Evolutionary conservation across 2,329 filamentous ascomycete genomes (phyloP), one percentile per base, ranked within the genome.

Genomic region (Lizonia empirigonia): DNA sequence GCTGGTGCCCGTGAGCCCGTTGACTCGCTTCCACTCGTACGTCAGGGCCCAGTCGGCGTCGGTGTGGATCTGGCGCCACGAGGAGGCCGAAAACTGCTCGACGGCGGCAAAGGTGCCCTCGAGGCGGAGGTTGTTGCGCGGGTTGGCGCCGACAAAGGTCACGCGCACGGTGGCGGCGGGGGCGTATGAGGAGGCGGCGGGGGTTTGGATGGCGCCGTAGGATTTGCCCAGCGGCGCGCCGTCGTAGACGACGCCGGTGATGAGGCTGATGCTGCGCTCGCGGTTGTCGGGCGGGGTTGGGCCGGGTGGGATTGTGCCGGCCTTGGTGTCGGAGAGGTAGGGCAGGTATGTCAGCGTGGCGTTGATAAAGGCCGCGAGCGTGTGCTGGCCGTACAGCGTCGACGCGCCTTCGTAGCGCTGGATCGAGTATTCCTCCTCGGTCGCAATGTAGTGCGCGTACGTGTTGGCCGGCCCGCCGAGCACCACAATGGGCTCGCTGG

Each of bases 351-450:
- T 82, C n/a, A 91, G 78, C 0, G 90, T 92, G 34, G 93, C 79
- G 71, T 95, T 92, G 76, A 97, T 89, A 76, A 94, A 94, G 1
- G 91, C 93, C 27, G 88, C 84, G 9, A 97, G 81, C 0, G 91
- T 90, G 71, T 91, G 85, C 2, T 83, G 88, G 0, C 93, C 93
- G 70, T 89, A 94, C 2, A 97, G 83, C 0, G 93, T 97, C 6
- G 89, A 93, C 0, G 90, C 93, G n/a, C 92, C 93, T 76, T 97
- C 93, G 74, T 97, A 97, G 8, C 93, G 87, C 75, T 97, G 93
- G 36, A 94, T 79, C 10, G 77, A 76, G 70, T 94, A 95, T 72
- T 96, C 89, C 70, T 95, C 89, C 22, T 85, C 82, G 0, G 91
- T 93, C 1, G 86, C 74, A 51, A 91, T 85, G 72, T 93, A 93